Evolutionary conservation across 2,329 filamentous ascomycete species (phyloP), one percentile per base, ranked within the genome.

Genomic region (Drechmeria coniospora): DNA sequence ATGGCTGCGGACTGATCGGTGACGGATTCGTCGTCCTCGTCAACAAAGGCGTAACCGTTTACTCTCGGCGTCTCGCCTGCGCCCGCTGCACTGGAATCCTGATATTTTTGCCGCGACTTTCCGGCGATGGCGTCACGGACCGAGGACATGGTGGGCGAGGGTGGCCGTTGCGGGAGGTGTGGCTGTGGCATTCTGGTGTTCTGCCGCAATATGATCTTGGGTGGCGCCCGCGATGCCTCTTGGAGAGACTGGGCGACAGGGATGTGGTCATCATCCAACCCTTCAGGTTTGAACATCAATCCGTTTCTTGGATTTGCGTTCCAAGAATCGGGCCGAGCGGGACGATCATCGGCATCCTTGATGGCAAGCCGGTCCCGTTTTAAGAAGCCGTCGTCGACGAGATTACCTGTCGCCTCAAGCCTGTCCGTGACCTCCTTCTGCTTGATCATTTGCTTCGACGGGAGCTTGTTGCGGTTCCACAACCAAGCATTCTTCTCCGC

Each of bases 41-140:
- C 84, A 20, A 98, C 86, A 52, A 93, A 95, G 0, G 83, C 71
- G 49, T 94, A 98, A 1, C 90, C 90, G 36, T 92, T 92, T 1
- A 95, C 81, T 2, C 82, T 68, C 1, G 87, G 90, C 0, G 87
- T 95, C 50, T 92, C 84, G 32, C 65, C 67, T 11, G 76, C 79
- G 1, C 62, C 61, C 0, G 42, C 40, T 3, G 63, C 63, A 5
- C 43, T 57, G 0, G 69, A 69, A 38, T 82, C 74, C 9, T 71
- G 70, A 15, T 75, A 68, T 7, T 63, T 66, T 2, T 63, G 57
- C 7, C 71, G 67, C 4, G 77, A 71, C 6, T 63, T 70, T 8
- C 84, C 82, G 1, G 78, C 73, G 31, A 94, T 83, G 7, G 86
- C 86, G 40, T 86, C 83, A 37, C 77, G 72, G 14, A 94, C 69